These are phyloP conservation scores for Effrenium voratum DNA, from an alignment of 73 alveolate species.

Conservation along the genomic window DNA sequence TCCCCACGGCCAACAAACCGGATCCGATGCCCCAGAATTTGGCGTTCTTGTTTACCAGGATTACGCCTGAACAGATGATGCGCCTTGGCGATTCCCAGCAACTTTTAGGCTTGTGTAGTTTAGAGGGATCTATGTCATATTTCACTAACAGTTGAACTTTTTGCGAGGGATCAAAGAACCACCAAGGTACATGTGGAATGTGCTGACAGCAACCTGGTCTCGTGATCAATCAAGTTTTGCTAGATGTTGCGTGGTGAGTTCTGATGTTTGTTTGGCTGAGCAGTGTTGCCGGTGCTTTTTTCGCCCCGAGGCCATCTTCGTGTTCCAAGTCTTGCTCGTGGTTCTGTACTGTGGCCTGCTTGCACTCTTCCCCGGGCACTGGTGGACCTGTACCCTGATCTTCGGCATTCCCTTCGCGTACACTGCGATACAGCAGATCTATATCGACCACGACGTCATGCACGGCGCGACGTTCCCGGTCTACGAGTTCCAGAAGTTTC, in stretches of 20 bases:
- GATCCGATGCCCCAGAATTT: constrained; percentile 77
- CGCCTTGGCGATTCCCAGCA: too few species aligned
- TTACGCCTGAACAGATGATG: constrained; percentile 71
- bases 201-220: constrained; percentile 24
- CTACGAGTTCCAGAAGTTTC: constrained; percentile 57
- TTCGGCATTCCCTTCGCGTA: constrained; percentile 62
- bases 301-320: constrained; percentile 15
- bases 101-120: too few species aligned
- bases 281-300: too few species aligned
- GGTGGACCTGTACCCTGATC: constrained; percentile 82
- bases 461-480: constrained; percentile 92
- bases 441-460: constrained; percentile 43
- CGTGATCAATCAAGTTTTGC: background rate
- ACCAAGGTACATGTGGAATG: constrained; percentile 74
- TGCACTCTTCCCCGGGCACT: constrained; percentile 65
- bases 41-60: constrained; percentile 75
- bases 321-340: constrained; percentile 36
- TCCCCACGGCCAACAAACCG: constrained; percentile 89
- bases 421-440: constrained; percentile 73
- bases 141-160: too few species aligned
- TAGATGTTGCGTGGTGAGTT: background rate
- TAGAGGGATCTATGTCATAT: too few species aligned
- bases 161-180: background rate
- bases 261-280: background rate
- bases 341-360: constrained; percentile 44